These are phyloP conservation scores for Holtermannia corniformis DNA, from an alignment of 768 basidiomycete species.

Conservation along the genomic window DNA sequence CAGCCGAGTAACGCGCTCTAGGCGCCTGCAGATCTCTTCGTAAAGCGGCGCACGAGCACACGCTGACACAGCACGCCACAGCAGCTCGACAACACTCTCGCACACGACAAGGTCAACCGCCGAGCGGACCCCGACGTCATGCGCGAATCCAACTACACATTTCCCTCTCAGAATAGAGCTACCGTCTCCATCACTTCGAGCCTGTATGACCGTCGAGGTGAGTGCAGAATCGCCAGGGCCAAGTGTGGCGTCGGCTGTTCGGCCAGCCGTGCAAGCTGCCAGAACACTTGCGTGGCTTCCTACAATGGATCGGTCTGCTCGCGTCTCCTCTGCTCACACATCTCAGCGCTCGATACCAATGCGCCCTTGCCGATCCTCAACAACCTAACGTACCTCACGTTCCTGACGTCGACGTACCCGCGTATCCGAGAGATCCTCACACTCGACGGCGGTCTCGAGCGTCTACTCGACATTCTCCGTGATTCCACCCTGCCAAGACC, in stretches of 20 bases:
- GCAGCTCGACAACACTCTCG: no score
- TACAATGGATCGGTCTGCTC: no score
- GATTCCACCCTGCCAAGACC: slow-evolving; percentile 45
- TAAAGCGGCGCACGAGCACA: no score
- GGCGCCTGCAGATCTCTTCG: no score
- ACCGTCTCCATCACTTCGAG: slow-evolving; percentile 89
- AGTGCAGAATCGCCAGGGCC: no score
- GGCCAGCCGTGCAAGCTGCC: no score
- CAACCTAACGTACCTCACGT: slow-evolving; percentile 88
- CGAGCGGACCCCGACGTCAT: slow-evolving; percentile 49
- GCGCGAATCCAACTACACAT: slow-evolving; percentile 92
- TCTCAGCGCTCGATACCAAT: slow-evolving; percentile 43
- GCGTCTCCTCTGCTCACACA: not conserved
- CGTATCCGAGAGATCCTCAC: slow-evolving; percentile 98
- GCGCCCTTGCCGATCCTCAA: slow-evolving; percentile 58
- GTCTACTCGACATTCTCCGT: slow-evolving; percentile 81
- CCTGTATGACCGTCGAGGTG: slow-evolving; percentile 89
- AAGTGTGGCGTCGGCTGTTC: no score
- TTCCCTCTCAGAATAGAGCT: slow-evolving; percentile 88
- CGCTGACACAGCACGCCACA: no score
- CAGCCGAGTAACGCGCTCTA: no score
- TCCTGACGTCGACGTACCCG: slow-evolving; percentile 93
- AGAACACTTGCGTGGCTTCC: no score
- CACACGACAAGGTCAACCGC: not conserved
- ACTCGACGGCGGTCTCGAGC: slow-evolving; percentile 92